phyloP scores from a whole-genome alignment of 202 grass and related monocot genomes.

The Carex arenaria region DNA sequence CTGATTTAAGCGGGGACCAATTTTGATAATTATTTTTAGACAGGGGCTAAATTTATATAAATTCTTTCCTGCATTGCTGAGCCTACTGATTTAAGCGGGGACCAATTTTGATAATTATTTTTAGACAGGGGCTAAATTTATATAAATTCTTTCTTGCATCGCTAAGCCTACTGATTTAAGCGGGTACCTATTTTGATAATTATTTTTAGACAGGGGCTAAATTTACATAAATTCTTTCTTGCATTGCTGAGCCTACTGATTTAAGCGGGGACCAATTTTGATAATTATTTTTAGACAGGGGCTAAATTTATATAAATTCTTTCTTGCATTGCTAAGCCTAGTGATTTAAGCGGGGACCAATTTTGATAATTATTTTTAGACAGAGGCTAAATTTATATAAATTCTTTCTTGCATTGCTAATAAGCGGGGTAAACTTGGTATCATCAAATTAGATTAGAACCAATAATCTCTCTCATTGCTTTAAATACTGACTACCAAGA shows the following conservation, averaged over 20 bases:
- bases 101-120: not conserved
- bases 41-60: not conserved
- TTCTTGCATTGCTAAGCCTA: not conserved
- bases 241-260: not conserved
- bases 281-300: not conserved
- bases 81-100: not conserved
- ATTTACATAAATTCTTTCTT: not conserved
- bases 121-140: not conserved
- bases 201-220: not conserved
- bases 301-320: not conserved
- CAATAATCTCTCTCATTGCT: conserved; percentile 1
- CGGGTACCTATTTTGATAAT: not conserved
- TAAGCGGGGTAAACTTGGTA: not conserved
- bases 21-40: not conserved
- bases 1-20: not conserved
- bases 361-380: not conserved
- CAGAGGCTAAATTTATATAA: not conserved
- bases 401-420: not conserved
- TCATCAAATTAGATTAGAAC: too few relatives aligned
- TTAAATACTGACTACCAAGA: conserved; percentile 43
- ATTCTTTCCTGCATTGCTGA: not conserved
- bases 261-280: not conserved
- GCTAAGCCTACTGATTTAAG: not conserved
- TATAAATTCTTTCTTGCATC: not conserved
- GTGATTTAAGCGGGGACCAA: too few relatives aligned